Percentiles rank a stretch among this genome's conserved stretches.
phyloP scores from a whole-genome alignment of 23 red algal species.

The Cyanidioschyzon merolae region DNA sequence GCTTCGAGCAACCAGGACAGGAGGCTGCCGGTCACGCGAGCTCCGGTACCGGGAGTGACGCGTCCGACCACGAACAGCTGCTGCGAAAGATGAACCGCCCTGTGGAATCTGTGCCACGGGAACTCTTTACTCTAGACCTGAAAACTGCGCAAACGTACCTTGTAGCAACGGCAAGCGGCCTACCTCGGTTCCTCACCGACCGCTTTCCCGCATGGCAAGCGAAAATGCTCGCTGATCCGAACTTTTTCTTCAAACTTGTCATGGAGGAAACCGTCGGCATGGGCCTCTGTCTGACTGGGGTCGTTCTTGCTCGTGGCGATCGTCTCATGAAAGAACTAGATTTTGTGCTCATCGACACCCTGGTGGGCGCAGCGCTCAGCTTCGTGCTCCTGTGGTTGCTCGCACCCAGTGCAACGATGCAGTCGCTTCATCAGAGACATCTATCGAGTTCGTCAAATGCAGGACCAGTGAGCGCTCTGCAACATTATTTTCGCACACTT shows the following conservation, averaged over 20 bases:
- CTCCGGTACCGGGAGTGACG: neutral
- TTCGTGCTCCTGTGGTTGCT: conserved; percentile 78
- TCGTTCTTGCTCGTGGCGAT: conserved; percentile 74
- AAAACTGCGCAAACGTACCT: conserved; percentile 28
- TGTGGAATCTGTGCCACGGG: conserved; percentile 1
- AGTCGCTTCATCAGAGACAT: neutral
- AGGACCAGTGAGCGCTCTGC: neutral
- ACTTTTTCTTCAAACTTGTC: conserved; percentile 85
- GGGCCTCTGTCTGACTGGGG: conserved; percentile 59
- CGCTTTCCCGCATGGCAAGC: conserved; percentile 64
- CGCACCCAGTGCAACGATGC: conserved; percentile 31
- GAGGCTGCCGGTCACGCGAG: neutral
- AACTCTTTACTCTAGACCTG: conserved; percentile 14
- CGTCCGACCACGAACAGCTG: neutral
- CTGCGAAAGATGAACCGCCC: neutral
- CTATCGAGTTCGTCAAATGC: neutral
- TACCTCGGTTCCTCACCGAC: conserved; percentile 30
- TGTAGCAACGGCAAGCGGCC: conserved; percentile 13
- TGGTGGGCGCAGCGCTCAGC: conserved; percentile 74
- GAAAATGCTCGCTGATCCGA: conserved; percentile 49
- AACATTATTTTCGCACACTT: neutral
- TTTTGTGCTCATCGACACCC: conserved; percentile 57
- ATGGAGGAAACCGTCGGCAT: conserved; percentile 97
- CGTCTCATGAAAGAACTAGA: conserved; percentile 73
- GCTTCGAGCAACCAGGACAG: neutral